phyloP scores from a whole-genome alignment of 2,329 filamentous ascomycete genomes.

The Phialophora tarda region DNA sequence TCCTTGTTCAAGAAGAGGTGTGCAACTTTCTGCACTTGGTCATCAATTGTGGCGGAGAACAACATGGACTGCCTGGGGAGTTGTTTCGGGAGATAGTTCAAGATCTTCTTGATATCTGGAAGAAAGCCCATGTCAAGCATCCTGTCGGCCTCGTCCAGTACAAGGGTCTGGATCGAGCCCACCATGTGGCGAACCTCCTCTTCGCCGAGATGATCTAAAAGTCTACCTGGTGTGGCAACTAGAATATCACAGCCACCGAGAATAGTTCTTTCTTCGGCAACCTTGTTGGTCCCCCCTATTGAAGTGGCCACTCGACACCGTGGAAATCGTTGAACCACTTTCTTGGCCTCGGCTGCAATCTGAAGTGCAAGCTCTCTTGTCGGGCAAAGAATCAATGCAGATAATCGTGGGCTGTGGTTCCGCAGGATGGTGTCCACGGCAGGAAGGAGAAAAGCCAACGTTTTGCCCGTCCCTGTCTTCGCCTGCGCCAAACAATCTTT shows the following conservation, averaged over 20 bases:
- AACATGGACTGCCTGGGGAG: constrained; percentile 82
- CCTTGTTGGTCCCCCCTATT: constrained; percentile 30
- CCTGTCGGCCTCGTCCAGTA: constrained; percentile 71
- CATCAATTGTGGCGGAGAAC: constrained; percentile 91
- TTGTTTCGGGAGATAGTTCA: constrained; percentile 65
- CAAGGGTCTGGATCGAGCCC: constrained; percentile 63
- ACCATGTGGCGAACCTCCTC: constrained; percentile 66
- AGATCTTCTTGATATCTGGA: constrained; percentile 67
- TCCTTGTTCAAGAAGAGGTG: constrained; percentile 75
- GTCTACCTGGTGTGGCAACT: constrained; percentile 85
- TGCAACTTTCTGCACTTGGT: constrained; percentile 79
- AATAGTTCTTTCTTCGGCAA: constrained; percentile 20
- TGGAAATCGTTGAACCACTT: constrained; percentile 73
- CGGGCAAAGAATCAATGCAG: constrained; percentile 87
- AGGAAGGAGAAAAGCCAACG: constrained; percentile 87
- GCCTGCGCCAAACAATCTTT: constrained; percentile 79
- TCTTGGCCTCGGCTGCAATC: constrained; percentile 60
- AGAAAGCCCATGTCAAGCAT: constrained; percentile 72
- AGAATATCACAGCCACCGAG: constrained; percentile 58
- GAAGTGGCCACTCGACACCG: constrained; percentile 75
- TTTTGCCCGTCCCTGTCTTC: constrained; percentile 97
- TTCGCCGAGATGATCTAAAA: constrained; percentile 80
- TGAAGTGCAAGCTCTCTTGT: constrained; percentile 96
- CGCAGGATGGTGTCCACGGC: constrained; percentile 78
- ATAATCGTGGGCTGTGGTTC: constrained; percentile 61